A percentile compares a stretch with the other conserved stretches of the same genome.
Conservation (phyloP, 1,284 basidiomycete genomes). For the Wallemia ichthyophaga region DNA sequence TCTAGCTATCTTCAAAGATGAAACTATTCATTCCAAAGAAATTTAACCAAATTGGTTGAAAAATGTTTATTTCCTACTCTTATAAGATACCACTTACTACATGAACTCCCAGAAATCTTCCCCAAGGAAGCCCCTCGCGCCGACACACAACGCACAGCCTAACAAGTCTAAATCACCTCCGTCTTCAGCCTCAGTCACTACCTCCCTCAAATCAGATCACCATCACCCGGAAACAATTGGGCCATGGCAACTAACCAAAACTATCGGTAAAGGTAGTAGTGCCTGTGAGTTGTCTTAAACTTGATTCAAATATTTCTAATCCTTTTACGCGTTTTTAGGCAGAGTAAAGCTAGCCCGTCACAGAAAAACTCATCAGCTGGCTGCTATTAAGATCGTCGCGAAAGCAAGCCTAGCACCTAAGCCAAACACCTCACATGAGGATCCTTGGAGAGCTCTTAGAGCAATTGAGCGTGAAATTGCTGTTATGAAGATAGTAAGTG, state of each 20-base stretch:
- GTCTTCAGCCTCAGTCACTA: not conserved
- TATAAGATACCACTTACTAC: too few relatives aligned
- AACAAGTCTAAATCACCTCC: too few relatives aligned
- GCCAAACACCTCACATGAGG: conserved; percentile 33
- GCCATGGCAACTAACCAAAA: conserved; percentile 72
- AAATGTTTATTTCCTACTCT: too few relatives aligned
- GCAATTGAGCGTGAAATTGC: conserved; percentile 90
- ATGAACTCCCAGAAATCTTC: too few relatives aligned
- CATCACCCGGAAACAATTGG: conserved; percentile 32
- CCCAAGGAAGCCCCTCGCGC: too few relatives aligned
- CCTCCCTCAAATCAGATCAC: conserved; percentile 2
- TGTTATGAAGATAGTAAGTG: conserved; percentile 58
- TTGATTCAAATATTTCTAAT: conserved; percentile 1
- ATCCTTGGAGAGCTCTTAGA: conserved; percentile 39
- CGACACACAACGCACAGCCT: too few relatives aligned
- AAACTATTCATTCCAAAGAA: not conserved
- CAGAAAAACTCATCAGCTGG: conserved; percentile 55
- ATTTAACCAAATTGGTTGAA: too few relatives aligned
- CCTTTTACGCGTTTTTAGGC: conserved; percentile 24
- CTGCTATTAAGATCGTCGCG: conserved; percentile 88
- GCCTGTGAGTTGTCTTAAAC: conserved; percentile 22
- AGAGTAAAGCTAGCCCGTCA: conserved; percentile 77
- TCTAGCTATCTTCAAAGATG: not conserved
- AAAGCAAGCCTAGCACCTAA: conserved; percentile 45
- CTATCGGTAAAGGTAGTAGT: conserved; percentile 67